Base-by-base conservation (phyloP, 345 rosid genomes). In the Eucalyptus sp. region DNA sequence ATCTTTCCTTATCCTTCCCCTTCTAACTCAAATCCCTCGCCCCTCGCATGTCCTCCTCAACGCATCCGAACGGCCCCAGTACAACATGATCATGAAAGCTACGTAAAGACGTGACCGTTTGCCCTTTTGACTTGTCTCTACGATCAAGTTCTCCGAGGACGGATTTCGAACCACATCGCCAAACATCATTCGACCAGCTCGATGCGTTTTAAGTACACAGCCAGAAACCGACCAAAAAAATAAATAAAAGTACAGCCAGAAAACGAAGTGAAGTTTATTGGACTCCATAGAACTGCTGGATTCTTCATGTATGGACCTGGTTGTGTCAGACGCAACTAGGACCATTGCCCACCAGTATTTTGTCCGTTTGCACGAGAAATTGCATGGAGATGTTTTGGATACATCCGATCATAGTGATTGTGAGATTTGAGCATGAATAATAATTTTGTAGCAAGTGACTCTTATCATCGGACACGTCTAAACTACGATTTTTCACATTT, bases 381-480 rank as follows among this genome's bases (percentile, higher is more conserved):
- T 52, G 58, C 24, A 52, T 7, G 25, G 58, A 52, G 25, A 52
- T 52, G 58, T 52, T 52, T 52, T 13, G 50, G 50, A 49, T 49
- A 49, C 50, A 13, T 49, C 50, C 5, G 5, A 37, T 76, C 15
- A 5, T 11, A 41, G 27, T 24, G 15, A 20, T 41, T 11, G 27
- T 76, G 46, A 62, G 68, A 76, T 20, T 5, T 33, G 3, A 76
- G 46, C 10, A 2, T 7, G 14, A 10, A 37, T 66, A 4, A 66
- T 10, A 33, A 71, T 52, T 52, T 52, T 10, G 4, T 20, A 52
- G 25, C 25, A 52, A 8, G 2, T 52, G 25, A 8, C 25, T 52
- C 58, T 52, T 52, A 52, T 3, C 5, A 3, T 20, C 4, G 0
- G 4, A 52, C 2, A 4, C 0, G 4, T 52, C 18, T 52, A 52